phyloP scores from a whole-genome alignment of 768 basidiomycete genomes.

The Pleurotus ostreatus region DNA sequence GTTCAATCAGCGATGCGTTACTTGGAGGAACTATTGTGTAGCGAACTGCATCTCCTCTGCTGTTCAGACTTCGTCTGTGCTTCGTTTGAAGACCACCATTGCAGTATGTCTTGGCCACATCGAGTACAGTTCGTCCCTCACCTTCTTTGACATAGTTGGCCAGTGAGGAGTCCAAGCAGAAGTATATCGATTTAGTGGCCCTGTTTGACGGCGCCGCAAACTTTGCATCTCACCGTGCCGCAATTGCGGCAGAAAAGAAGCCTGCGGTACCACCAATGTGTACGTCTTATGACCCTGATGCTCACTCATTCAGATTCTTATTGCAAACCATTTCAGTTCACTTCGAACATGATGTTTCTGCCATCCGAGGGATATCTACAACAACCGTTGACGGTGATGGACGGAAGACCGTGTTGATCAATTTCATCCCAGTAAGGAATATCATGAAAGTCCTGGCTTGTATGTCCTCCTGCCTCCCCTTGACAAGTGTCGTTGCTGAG shows the following conservation, averaged over 20 bases:
- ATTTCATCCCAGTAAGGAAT: not conserved
- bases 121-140: not conserved
- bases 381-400: not conserved
- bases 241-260: conserved; percentile 16
- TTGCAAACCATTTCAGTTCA: not conserved
- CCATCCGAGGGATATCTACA: not conserved
- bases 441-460: not conserved
- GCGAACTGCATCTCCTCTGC: conserved; percentile 38
- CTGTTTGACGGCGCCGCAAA: conserved; percentile 26
- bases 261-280: conserved; percentile 30
- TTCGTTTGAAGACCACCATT: conserved; percentile 30
- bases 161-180: conserved; percentile 20
- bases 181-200: conserved; percentile 23
- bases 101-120: conserved; percentile 20
- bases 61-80: conserved; percentile 34
- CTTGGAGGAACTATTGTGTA: conserved; percentile 40
- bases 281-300: conserved; percentile 10
- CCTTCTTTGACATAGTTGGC: conserved; percentile 16
- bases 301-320: not conserved
- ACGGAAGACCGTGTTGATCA: not conserved
- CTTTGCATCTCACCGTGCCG: conserved; percentile 22
- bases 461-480: not conserved
- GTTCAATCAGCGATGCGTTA: conserved; percentile 35
- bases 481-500: not conserved
- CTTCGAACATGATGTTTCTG: not conserved